These are phyloP conservation scores for Conticribra weissflogii DNA, from an alignment of 108 stramenopile species.

Conservation along the genomic window DNA sequence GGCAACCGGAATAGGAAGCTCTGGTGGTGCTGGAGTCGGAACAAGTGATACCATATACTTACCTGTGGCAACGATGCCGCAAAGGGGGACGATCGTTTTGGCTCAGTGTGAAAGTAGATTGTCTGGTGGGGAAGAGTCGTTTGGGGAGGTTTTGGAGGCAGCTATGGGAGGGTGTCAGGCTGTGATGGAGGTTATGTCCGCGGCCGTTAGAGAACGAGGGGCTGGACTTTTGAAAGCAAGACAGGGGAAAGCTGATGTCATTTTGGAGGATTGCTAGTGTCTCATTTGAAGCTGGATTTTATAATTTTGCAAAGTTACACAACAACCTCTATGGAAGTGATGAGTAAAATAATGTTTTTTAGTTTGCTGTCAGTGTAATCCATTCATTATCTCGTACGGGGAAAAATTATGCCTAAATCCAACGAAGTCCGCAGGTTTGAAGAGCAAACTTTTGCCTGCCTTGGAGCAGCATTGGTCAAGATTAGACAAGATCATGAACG, in stretches of 20 bases:
- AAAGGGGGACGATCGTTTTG: slow-evolving; percentile 83
- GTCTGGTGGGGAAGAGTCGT: slow-evolving; percentile 54
- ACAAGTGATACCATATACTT: slow-evolving; percentile 70
- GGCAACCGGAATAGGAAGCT: slow-evolving; percentile 47
- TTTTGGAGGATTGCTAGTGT: slow-evolving; percentile 9
- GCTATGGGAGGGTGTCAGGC: slow-evolving; percentile 86
- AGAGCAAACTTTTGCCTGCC: too few species aligned
- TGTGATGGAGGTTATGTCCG: slow-evolving; percentile 81
- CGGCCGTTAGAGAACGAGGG: slow-evolving; percentile 77
- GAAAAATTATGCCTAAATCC: too few species aligned
- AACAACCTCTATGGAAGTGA: too few species aligned
- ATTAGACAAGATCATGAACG: too few species aligned
- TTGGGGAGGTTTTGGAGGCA: slow-evolving; percentile 76
- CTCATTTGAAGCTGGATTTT: too few species aligned
- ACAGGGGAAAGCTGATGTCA: slow-evolving; percentile 53
- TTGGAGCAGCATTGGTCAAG: too few species aligned
- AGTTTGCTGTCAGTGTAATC: too few species aligned
- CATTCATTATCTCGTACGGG: too few species aligned
- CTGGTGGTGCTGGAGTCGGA: slow-evolving; percentile 47
- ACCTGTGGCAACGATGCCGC: slow-evolving; percentile 85
- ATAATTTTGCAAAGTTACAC: too few species aligned
- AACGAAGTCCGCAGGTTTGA: too few species aligned
- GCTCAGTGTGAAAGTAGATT: slow-evolving; percentile 88
- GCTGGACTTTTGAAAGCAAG: slow-evolving; percentile 55
- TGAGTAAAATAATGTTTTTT: background rate